Conservation (phyloP, 352 stramenopile genomes). For the Pythium apleroticum region DNA sequence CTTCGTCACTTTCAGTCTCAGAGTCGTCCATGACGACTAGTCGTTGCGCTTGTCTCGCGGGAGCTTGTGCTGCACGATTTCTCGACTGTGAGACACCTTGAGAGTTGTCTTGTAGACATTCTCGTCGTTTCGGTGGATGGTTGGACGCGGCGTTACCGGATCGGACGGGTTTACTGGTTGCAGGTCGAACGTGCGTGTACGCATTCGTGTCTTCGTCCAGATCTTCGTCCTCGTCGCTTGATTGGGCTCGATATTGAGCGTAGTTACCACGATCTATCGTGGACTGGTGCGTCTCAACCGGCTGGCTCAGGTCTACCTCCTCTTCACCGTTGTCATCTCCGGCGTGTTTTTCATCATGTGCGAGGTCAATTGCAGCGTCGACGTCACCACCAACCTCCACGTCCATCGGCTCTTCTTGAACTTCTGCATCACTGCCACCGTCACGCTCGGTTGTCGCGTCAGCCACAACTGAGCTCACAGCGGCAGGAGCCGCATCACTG, state of each 20-base stretch:
- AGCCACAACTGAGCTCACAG: neutral
- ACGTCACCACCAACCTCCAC: slow-evolving; percentile 16
- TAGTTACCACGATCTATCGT: slow-evolving; percentile 59
- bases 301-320: slow-evolving; percentile 4
- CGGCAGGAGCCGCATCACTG: neutral
- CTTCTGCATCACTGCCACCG: slow-evolving; percentile 18
- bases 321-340: slow-evolving; percentile 20
- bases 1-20: slow-evolving; percentile 21
- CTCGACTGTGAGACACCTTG: neutral
- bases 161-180: neutral
- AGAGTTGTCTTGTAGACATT: slow-evolving; percentile 9
- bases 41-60: neutral
- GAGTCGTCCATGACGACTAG: slow-evolving; percentile 4
- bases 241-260: slow-evolving; percentile 22
- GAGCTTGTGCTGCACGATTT: neutral
- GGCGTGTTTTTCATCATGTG: slow-evolving; percentile 26
- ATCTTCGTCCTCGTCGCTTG: slow-evolving; percentile 20
- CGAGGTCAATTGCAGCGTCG: slow-evolving; percentile 5
- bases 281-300: slow-evolving; percentile 19
- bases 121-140: neutral
- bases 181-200: neutral
- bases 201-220: slow-evolving; percentile 15
- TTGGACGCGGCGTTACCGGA: neutral
- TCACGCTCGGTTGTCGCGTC: neutral
- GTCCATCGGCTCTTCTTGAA: slow-evolving; percentile 17